Conservation (phyloP, 768 basidiomycete genomes). For the Ramaria sp. region DNA sequence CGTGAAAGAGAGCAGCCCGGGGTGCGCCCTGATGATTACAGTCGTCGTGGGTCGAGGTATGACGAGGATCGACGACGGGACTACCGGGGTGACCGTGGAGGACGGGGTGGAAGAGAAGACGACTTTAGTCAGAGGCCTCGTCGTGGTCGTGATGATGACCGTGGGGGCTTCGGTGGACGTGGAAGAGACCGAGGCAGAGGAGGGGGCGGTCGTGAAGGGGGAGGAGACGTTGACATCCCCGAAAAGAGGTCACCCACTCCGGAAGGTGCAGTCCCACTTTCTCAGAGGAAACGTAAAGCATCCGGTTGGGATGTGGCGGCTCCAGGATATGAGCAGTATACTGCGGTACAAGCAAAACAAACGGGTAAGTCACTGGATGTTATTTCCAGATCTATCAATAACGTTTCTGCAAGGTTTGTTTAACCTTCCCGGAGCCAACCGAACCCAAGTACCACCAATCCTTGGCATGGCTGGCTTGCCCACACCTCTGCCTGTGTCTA, state of each 20-base stretch:
- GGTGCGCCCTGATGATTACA: constrained; percentile 20
- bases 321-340: constrained; percentile 90
- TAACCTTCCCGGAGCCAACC: constrained; percentile 91
- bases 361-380: constrained; percentile 48
- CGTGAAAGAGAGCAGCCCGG: constrained; percentile 29
- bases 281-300: constrained; percentile 78
- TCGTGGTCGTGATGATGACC: constrained; percentile 20
- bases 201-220: constrained; percentile 35
- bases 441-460: constrained; percentile 78
- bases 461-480: constrained; percentile 73
- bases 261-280: constrained; percentile 66
- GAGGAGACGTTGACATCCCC: constrained; percentile 22
- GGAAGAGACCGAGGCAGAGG: constrained; percentile 37
- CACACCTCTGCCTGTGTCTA: constrained; percentile 73
- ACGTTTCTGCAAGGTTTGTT: constrained; percentile 58
- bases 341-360: constrained; percentile 95
- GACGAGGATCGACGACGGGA: constrained; percentile 20
- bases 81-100: constrained; percentile 26
- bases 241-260: constrained; percentile 87
- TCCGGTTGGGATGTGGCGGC: constrained; percentile 97
- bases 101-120: constrained; percentile 28
- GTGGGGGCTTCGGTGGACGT: constrained; percentile 29
- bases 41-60: constrained; percentile 19
- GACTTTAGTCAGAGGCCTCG: constrained; percentile 14
- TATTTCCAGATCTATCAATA: constrained; percentile 10